Conservation (phyloP, 192 early-diverging fungal species). For the Lobosporangium transversale region DNA sequence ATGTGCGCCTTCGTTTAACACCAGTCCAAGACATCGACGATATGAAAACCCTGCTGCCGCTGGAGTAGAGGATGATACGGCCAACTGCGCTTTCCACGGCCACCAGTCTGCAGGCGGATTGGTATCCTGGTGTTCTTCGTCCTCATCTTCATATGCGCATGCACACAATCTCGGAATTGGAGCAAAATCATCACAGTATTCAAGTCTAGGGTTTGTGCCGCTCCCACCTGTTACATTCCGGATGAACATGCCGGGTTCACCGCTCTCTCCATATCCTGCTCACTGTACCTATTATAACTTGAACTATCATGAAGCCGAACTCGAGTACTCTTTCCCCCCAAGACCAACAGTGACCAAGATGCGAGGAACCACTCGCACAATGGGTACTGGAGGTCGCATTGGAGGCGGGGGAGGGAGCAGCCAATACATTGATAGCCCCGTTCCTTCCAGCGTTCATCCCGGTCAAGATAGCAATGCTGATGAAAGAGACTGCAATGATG, state of each 20-base stretch:
- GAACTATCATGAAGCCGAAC: background rate
- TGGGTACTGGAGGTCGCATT: background rate
- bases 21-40: too few relatives aligned
- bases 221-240: conserved; percentile 6
- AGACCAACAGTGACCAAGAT: background rate
- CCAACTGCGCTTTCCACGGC: too few relatives aligned
- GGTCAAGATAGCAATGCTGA: conserved; percentile 11
- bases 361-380: background rate
- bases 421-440: conserved; percentile 3
- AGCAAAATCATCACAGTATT: too few relatives aligned
- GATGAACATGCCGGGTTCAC: conserved; percentile 6
- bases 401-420: background rate
- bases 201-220: background rate
- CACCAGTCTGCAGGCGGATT: conserved; percentile 18
- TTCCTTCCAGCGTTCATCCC: conserved; percentile 17
- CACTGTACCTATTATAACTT: background rate
- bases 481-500: background rate
- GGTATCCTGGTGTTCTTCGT: background rate
- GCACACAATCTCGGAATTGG: too few relatives aligned
- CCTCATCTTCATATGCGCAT: too few relatives aligned
- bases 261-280: conserved; percentile 3
- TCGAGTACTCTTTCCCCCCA: conserved; percentile 8
- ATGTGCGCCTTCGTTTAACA: too few relatives aligned
- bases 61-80: too few relatives aligned
- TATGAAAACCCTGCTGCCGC: too few relatives aligned